Evolutionary conservation across 2,329 filamentous ascomycete species (phyloP), one percentile per base, ranked within the genome.

Genomic region (Blastomyces silverae): DNA sequence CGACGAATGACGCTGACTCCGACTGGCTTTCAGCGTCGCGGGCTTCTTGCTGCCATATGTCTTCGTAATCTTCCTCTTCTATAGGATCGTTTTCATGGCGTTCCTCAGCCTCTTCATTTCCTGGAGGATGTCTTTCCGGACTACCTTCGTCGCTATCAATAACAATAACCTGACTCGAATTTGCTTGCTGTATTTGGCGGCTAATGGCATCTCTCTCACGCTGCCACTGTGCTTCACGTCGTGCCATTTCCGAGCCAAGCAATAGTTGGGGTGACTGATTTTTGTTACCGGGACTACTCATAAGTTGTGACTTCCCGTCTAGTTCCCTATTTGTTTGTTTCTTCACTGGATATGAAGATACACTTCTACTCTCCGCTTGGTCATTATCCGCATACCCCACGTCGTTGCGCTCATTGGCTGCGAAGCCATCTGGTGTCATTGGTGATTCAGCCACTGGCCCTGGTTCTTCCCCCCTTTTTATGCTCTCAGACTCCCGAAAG

Each of bases 41-140:
- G 52, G 77, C 76, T 68, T 79, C 77, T 67, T 77, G 75, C 67
- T 81, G 79, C 80, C 80, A 82, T 37, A 81, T 81, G 63, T 82
- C 79, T 61, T 76, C 77, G 64, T 76, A 77, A 17, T 73, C 78
- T 50, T 76, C 77, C 20, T 74, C 67, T 3, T 68, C 64, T 48
- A 61, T 58, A 20, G 65, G 64, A 25, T 66, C 66, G 39, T 55
- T 55, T 56, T 65, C 66, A 61, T 39, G 53, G 53, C n/a, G 66
- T 64, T 42, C 42, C 50, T 67, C 61, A n/a, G 58, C 52, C 34
- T 64, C 63, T 34, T 67, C 64, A 25, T 70, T 64, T 8, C 67
- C 65, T 22, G 58, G 34, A 48, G 31, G 17, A 34, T 25, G 17
- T 61, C 46, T 28, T 58, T 48, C 22, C 59, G 63, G 65, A 6